phyloP scores from a whole-genome alignment of 345 rosid genomes.

The Mercurialis annua region DNA sequence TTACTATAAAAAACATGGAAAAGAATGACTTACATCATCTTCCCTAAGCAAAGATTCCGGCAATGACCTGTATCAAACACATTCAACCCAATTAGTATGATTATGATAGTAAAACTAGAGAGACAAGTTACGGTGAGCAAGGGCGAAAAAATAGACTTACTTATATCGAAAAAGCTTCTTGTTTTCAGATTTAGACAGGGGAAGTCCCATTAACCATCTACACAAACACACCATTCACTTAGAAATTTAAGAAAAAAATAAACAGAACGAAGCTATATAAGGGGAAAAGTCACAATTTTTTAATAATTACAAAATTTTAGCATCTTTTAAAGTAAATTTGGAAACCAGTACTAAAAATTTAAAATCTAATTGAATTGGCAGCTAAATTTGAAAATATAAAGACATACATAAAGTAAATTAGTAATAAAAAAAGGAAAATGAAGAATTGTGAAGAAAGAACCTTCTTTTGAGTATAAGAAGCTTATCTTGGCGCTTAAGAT shows the following conservation, averaged over 20 bases:
- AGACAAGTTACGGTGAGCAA: background rate
- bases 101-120: background rate
- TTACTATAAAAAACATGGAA: background rate
- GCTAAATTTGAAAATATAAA: no score
- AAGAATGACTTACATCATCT: slow-evolving; percentile 67
- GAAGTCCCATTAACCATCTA: slow-evolving; percentile 78
- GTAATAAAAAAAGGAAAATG: background rate
- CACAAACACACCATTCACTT: slow-evolving; percentile 8
- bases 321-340: background rate
- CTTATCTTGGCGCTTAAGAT: slow-evolving; percentile 48
- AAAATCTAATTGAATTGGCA: no score
- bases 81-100: slow-evolving; percentile 11
- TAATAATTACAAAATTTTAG: background rate
- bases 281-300: no score
- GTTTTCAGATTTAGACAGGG: slow-evolving; percentile 32
- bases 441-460: slow-evolving; percentile 23
- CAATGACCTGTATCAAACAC: slow-evolving; percentile 40
- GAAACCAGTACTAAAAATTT: background rate
- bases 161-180: slow-evolving; percentile 38
- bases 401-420: background rate
- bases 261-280: no score
- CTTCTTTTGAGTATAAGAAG: slow-evolving; percentile 57
- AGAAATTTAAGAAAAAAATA: background rate
- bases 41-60: slow-evolving; percentile 73
- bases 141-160: slow-evolving; percentile 34